Conservation (phyloP, 106 monocot species). For the Dioscorea zingiberensis region DNA sequence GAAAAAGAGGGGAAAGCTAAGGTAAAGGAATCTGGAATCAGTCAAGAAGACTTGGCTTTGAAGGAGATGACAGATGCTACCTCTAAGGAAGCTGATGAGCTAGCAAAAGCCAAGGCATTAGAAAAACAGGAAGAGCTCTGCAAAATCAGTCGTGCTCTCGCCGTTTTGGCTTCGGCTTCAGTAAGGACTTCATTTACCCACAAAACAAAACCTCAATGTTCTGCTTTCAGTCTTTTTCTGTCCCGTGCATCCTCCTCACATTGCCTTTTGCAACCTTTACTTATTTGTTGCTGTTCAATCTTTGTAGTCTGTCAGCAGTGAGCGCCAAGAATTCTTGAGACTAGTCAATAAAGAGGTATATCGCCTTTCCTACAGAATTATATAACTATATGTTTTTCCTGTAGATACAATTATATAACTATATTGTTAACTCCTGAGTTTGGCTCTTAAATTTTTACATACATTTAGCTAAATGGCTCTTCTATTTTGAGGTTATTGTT, state of each 20-base stretch:
- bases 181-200: constrained; percentile 23
- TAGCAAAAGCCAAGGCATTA: constrained; percentile 24
- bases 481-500: background rate
- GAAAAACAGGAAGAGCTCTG: constrained; percentile 76
- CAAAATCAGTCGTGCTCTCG: constrained; percentile 77
- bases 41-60: constrained; percentile 55
- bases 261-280: background rate
- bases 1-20: constrained; percentile 63
- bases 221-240: background rate
- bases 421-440: no score
- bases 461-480: background rate
- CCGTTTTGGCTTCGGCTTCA: constrained; percentile 89
- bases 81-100: constrained; percentile 44
- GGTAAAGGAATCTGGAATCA: constrained; percentile 28
- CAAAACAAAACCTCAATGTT: background rate
- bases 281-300: background rate
- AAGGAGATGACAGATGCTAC: constrained; percentile 61
- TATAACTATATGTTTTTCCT: background rate
- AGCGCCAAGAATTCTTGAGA: constrained; percentile 69
- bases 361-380: background rate
- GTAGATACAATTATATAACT: no score
- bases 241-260: background rate
- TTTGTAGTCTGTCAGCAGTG: constrained; percentile 83
- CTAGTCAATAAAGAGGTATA: constrained; percentile 86
- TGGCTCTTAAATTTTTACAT: no score